phyloP scores from a whole-genome alignment of 768 basidiomycete genomes.

The Pulveroboletus sp. region DNA sequence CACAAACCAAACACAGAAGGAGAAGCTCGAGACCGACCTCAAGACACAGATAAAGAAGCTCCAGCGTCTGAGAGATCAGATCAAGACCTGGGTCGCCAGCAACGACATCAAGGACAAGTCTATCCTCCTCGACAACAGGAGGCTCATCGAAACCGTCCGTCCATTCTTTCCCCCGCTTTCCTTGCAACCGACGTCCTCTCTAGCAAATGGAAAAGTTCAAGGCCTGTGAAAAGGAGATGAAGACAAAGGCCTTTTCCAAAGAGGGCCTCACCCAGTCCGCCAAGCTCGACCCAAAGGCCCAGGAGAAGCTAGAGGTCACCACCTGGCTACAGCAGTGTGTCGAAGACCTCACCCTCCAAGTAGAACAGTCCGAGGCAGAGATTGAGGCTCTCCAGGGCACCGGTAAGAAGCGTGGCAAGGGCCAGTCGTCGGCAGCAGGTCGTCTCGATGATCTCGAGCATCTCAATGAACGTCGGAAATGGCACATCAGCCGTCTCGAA shows the following conservation, averaged over 20 bases:
- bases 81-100: slow-evolving; percentile 94
- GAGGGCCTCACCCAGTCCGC: slow-evolving; percentile 93
- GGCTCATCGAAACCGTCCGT: slow-evolving; percentile 93
- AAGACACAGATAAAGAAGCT: slow-evolving; percentile 99
- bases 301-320: slow-evolving; percentile 89
- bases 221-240: slow-evolving; percentile 99
- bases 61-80: slow-evolving; percentile 79
- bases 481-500: slow-evolving; percentile 92
- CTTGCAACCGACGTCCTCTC: neutral
- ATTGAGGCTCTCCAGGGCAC: slow-evolving; percentile 77
- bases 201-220: slow-evolving; percentile 99
- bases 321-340: slow-evolving; percentile 86
- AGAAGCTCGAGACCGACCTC: slow-evolving; percentile 93
- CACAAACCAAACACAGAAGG: slow-evolving; percentile 95
- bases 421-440: slow-evolving; percentile 57
- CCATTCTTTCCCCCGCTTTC: neutral
- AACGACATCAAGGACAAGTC: slow-evolving; percentile 99
- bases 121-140: slow-evolving; percentile 85
- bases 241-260: slow-evolving; percentile 99
- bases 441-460: slow-evolving; percentile 80
- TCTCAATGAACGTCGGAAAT: slow-evolving; percentile 90
- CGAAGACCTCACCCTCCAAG: slow-evolving; percentile 88
- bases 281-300: slow-evolving; percentile 94
- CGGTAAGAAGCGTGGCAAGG: slow-evolving; percentile 83
- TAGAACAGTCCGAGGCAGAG: slow-evolving; percentile 93